Evolutionary conservation across 345 rosid species (phyloP).

Genomic region (Euphorbia tirucalli): DNA sequence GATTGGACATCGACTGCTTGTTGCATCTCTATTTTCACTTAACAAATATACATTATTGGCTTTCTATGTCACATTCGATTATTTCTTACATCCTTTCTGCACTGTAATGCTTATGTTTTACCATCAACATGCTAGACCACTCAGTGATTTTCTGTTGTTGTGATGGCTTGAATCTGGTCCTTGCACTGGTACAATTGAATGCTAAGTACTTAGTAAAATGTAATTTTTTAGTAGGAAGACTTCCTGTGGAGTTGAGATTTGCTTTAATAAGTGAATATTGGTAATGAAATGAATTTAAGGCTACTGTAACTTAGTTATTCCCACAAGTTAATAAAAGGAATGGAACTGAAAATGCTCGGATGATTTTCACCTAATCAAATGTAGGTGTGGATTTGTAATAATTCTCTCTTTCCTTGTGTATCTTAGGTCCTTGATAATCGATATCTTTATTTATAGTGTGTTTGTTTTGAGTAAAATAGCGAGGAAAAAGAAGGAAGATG

Average conservation of each 20-base stretch:
- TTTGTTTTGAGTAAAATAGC: no score
- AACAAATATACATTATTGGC: neutral
- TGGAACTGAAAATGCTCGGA: neutral
- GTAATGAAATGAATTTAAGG: neutral
- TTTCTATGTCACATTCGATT: neutral
- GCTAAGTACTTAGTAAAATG: neutral
- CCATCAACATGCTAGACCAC: neutral
- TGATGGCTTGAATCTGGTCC: neutral
- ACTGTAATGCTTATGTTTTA: conserved; percentile 2
- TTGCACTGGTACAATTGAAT: neutral
- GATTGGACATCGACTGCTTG: neutral
- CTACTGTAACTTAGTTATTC: neutral
- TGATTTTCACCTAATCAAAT: neutral
- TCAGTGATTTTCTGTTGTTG: neutral
- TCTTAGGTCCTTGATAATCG: neutral
- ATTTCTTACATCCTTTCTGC: neutral
- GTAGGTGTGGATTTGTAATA: neutral
- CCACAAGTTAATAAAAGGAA: neutral
- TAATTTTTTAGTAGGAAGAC: neutral
- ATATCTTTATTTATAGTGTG: neutral
- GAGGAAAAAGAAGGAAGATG: no score
- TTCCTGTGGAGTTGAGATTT: neutral
- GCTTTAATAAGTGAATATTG: neutral
- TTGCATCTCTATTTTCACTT: neutral
- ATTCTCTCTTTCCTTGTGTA: conserved; percentile 1